A percentile compares a stretch with the other conserved stretches of the same genome.
phyloP scores from a whole-genome alignment of 306 rosid species.

The Glycyrrhiza uralensis region DNA sequence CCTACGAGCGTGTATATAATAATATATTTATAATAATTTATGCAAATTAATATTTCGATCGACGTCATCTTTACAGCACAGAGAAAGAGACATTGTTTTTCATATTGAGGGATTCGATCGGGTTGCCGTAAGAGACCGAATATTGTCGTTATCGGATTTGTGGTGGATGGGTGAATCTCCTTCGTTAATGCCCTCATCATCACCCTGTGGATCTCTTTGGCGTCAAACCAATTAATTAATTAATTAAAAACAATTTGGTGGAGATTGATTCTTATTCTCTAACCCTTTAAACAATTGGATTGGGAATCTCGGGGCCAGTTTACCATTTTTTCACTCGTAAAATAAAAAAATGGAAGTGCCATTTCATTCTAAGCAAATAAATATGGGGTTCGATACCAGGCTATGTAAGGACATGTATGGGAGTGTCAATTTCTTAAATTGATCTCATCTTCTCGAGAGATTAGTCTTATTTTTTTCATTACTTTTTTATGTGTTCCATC shows the following conservation, averaged over 20 bases:
- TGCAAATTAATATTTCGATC: neutral
- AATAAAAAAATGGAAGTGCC: neutral
- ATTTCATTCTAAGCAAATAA: neutral
- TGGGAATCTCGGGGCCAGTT: slow-evolving; percentile 4
- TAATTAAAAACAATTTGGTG: neutral
- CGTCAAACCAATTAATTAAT: neutral
- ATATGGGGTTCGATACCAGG: too few species aligned
- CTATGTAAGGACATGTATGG: too few species aligned
- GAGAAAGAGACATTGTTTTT: slow-evolving; percentile 25
- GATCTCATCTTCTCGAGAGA: too few species aligned
- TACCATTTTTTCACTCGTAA: neutral
- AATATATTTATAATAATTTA: neutral
- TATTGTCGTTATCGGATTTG: slow-evolving; percentile 21
- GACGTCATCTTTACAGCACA: slow-evolving; percentile 25
- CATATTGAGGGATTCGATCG: slow-evolving; percentile 9
- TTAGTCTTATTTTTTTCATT: too few species aligned
- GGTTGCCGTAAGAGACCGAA: slow-evolving; percentile 18
- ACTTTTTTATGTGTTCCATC: too few species aligned
- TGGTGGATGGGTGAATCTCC: slow-evolving; percentile 24
- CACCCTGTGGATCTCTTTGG: slow-evolving; percentile 10
- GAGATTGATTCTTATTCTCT: slow-evolving; percentile 30
- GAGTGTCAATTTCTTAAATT: too few species aligned
- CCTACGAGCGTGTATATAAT: neutral
- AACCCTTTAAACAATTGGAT: neutral
- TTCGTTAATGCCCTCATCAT: slow-evolving; percentile 23